Conservation (phyloP, 1,284 basidiomycete genomes). For the Ustilago loliicola region DNA sequence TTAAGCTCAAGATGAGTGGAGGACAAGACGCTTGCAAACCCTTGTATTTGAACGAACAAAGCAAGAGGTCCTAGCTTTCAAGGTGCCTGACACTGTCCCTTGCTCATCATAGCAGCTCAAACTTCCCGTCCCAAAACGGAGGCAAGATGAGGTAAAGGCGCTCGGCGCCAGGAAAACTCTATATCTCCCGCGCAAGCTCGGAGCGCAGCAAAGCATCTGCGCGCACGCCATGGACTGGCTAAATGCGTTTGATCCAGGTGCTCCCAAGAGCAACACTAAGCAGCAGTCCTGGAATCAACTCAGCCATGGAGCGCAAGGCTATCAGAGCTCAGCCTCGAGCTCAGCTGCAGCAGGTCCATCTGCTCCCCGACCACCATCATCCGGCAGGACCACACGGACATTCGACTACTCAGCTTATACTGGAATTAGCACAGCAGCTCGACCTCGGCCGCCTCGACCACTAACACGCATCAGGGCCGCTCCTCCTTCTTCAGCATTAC, state of each 20-base stretch:
- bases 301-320: background rate
- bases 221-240: constrained; percentile 43
- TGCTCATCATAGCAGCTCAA: background rate
- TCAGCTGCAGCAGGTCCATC: constrained; percentile 18
- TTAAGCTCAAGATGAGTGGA: constrained; percentile 1
- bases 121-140: background rate
- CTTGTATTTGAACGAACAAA: background rate
- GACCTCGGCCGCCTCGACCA: constrained; percentile 17
- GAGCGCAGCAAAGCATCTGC: constrained; percentile 2
- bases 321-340: background rate
- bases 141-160: background rate
- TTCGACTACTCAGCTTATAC: background rate
- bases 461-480: constrained; percentile 20
- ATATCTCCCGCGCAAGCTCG: background rate
- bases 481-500: constrained; percentile 34
- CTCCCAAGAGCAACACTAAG: constrained; percentile 9
- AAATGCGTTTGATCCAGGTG: constrained; percentile 45
- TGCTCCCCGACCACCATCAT: background rate
- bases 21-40: background rate
- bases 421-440: background rate
- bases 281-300: background rate
- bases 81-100: background rate
- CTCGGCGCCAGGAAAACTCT: background rate
- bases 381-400: constrained; percentile 9
- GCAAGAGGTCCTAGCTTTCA: background rate